A percentile compares a stretch with the other conserved stretches of the same genome.
These are phyloP conservation scores for Davidsoniella australis DNA, from an alignment of 2,329 filamentous ascomycete genomes.

Conservation along the genomic window DNA sequence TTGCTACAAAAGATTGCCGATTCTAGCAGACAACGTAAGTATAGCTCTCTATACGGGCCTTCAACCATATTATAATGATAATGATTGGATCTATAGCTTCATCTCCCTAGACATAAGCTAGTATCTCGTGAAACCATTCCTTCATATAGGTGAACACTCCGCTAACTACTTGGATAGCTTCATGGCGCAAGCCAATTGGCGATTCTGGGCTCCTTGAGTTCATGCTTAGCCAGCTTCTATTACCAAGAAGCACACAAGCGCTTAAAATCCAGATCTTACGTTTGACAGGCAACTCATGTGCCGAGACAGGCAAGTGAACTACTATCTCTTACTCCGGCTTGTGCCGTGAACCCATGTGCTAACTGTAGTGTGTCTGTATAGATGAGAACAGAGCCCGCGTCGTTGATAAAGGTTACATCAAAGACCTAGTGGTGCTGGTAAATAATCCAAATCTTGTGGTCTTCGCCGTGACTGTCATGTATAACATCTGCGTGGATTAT, in stretches of 20 bases:
- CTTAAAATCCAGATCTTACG: slow-evolving; percentile 9
- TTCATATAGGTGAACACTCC: background rate
- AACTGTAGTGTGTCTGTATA: slow-evolving; percentile 14
- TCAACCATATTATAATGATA: too few species aligned
- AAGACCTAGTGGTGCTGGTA: slow-evolving; percentile 31
- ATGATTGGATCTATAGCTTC: background rate
- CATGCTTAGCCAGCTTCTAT: background rate
- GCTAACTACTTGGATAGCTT: slow-evolving; percentile 5
- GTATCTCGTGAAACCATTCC: background rate
- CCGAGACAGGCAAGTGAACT: slow-evolving; percentile 5
- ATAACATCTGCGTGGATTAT: slow-evolving; percentile 47
- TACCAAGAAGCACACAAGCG: background rate
- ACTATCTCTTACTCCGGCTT: background rate
- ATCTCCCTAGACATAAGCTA: background rate
- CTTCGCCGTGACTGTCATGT: slow-evolving; percentile 41
- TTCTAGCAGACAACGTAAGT: slow-evolving; percentile 11
- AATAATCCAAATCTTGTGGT: slow-evolving; percentile 29
- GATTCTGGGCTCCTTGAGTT: slow-evolving; percentile 4
- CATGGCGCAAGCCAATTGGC: slow-evolving; percentile 10
- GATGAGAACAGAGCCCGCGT: slow-evolving; percentile 43
- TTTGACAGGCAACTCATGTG: slow-evolving; percentile 11
- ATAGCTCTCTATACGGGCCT: background rate
- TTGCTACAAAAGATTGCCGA: slow-evolving; percentile 9
- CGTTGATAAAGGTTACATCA: slow-evolving; percentile 30
- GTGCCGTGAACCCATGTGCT: too few species aligned